Percentiles rank a stretch among this genome's conserved stretches.
Evolutionary conservation across 2,329 filamentous ascomycete genomes (phyloP).

Genomic region (Colletotrichum sp.): DNA sequence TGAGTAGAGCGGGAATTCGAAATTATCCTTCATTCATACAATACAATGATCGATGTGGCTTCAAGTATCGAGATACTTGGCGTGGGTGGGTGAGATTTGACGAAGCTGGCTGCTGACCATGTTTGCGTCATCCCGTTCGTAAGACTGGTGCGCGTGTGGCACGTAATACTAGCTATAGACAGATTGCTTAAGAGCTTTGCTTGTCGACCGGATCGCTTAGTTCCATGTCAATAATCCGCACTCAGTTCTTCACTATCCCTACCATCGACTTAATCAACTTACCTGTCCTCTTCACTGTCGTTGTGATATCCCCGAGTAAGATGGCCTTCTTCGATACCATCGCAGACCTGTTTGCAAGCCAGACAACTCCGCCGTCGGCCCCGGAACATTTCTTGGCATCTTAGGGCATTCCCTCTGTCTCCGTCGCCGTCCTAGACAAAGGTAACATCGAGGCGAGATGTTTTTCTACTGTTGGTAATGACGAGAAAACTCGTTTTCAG

Average conservation of each 20-base stretch:
- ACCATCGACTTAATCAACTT: background rate
- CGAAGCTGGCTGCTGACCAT: background rate
- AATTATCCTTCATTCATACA: background rate
- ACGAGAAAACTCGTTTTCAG: background rate
- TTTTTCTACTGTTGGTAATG: background rate
- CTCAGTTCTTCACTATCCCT: background rate
- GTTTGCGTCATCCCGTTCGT: background rate
- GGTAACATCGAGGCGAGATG: background rate
- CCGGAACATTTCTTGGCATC: background rate
- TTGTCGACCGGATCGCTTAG: background rate
- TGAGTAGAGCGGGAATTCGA: accelerated
- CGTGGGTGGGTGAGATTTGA: background rate
- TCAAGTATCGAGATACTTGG: background rate
- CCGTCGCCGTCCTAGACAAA: background rate
- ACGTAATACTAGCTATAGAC: background rate
- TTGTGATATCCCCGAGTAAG: background rate
- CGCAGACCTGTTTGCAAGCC: background rate
- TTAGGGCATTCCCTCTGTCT: background rate
- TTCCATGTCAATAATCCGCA: background rate
- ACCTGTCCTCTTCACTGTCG: background rate
- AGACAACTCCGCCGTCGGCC: background rate
- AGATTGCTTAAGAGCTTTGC: background rate
- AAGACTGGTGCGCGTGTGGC: background rate
- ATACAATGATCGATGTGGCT: background rate
- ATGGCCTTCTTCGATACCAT: conserved; percentile 1